A percentile compares a stretch with the other conserved stretches of the same genome.
Conservation (phyloP, 768 basidiomycete genomes). For the Amanita pallidorosea region DNA sequence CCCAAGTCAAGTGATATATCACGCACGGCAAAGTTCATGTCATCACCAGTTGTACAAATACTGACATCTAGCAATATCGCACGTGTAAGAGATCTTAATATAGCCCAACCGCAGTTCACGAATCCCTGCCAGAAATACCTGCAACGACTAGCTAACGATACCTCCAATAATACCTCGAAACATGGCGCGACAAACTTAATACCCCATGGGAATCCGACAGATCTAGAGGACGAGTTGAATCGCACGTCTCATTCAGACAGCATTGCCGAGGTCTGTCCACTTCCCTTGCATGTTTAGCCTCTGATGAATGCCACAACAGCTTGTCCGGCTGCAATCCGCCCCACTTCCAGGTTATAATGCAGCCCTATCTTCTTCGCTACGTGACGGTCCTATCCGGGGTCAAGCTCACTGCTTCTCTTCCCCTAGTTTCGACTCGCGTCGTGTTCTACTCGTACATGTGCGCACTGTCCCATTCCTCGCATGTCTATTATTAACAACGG, state of each 20-base stretch:
- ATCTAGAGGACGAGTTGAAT: not conserved
- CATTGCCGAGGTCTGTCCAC: conserved; percentile 29
- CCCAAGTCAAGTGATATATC: conserved; percentile 53
- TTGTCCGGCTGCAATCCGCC: conserved; percentile 70
- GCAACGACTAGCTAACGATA: conserved; percentile 33
- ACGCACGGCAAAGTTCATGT: conserved; percentile 69
- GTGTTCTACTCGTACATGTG: conserved; percentile 59
- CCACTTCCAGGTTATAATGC: conserved; percentile 66
- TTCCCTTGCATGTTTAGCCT: not conserved
- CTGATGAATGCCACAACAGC: conserved; percentile 22
- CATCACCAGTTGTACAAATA: conserved; percentile 61
- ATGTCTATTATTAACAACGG: not conserved
- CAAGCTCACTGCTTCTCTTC: conserved; percentile 42
- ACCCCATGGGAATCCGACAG: not conserved
- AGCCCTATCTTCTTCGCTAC: conserved; percentile 66
- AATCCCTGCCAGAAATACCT: conserved; percentile 32
- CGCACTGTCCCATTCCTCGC: conserved; percentile 10
- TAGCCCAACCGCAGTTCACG: not conserved
- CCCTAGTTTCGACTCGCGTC: conserved; percentile 33
- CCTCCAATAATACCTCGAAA: conserved; percentile 7
- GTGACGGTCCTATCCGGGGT: conserved; percentile 64
- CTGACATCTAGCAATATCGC: conserved; percentile 52
- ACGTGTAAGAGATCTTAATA: conserved; percentile 29
- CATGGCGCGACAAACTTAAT: conserved; percentile 4
- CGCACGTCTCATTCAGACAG: conserved; percentile 15